phyloP scores from a whole-genome alignment of 2,329 filamentous ascomycete species.

The Cordyceps farinosa region DNA sequence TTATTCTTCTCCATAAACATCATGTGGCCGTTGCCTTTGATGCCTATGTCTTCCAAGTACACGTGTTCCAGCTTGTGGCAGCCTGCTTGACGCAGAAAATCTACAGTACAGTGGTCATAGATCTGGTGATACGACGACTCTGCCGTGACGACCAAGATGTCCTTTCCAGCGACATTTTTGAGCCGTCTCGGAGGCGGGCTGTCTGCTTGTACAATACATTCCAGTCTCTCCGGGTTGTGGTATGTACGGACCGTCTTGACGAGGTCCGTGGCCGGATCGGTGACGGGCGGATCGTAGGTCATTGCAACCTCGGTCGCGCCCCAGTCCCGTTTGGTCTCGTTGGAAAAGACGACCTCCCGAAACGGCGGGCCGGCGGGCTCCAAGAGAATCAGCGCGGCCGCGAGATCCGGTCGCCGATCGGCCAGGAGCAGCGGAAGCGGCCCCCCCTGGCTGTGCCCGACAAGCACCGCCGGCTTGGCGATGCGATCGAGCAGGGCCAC shows the following conservation, averaged over 20 bases:
- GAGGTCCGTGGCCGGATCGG: conserved; percentile 33
- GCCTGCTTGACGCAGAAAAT: conserved; percentile 42
- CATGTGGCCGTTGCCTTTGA: conserved; percentile 46
- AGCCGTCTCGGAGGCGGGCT: conserved; percentile 33
- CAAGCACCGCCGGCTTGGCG: conserved; percentile 36
- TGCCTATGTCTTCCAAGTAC: conserved; percentile 35
- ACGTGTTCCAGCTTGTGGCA: conserved; percentile 32
- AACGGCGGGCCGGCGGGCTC: conserved; percentile 49
- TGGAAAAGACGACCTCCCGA: conserved; percentile 38
- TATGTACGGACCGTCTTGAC: conserved; percentile 22
- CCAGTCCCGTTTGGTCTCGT: conserved; percentile 34
- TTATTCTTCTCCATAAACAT: conserved; percentile 49
- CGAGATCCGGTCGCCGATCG: conserved; percentile 39
- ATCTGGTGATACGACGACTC: conserved; percentile 43
- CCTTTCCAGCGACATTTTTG: conserved; percentile 33
- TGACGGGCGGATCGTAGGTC: conserved; percentile 43
- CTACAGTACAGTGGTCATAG: conserved; percentile 43
- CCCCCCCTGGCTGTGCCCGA: conserved; percentile 47
- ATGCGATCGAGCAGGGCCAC: conserved; percentile 42
- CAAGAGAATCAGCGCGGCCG: conserved; percentile 40
- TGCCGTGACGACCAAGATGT: conserved; percentile 38
- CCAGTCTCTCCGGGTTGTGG: conserved; percentile 20
- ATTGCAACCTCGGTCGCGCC: conserved; percentile 49
- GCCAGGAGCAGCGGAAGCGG: conserved; percentile 39
- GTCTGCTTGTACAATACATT: conserved; percentile 33